phyloP scores from a whole-genome alignment of 305 asterid species.

The Rubia tinctorum region DNA sequence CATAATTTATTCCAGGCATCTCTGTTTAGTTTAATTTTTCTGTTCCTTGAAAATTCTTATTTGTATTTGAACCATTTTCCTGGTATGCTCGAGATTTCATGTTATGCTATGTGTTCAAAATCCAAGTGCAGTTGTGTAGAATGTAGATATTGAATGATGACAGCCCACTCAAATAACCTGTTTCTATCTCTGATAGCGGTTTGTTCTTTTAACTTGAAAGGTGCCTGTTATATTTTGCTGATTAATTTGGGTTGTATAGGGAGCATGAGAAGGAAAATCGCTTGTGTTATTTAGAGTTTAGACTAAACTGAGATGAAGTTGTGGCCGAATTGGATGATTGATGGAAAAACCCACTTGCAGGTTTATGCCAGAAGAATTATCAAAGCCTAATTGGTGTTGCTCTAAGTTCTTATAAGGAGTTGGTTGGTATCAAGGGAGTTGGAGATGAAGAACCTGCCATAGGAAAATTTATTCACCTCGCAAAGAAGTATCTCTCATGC shows the following conservation, averaged over 20 bases:
- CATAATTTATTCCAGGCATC: neutral
- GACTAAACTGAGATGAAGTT: conserved; percentile 1
- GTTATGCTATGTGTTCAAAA: neutral
- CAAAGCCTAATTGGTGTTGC: conserved; percentile 77
- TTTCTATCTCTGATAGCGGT: conserved; percentile 2
- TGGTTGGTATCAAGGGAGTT: conserved; percentile 34
- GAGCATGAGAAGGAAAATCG: neutral
- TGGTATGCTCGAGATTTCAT: neutral
- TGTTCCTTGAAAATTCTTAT: neutral
- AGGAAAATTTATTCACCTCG: conserved; percentile 55
- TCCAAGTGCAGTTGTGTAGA: neutral
- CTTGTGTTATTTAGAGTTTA: neutral
- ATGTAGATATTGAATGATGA: neutral
- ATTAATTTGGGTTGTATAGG: neutral
- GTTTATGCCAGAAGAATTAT: conserved; percentile 42
- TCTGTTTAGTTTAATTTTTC: neutral
- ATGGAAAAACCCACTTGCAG: conserved; percentile 30
- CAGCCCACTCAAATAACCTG: neutral
- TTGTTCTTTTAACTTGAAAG: neutral
- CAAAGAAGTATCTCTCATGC: conserved; percentile 59
- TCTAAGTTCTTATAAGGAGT: conserved; percentile 54
- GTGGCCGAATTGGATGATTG: conserved; percentile 10
- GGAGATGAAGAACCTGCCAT: conserved; percentile 39
- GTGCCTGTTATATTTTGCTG: neutral
- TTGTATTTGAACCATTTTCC: neutral